Base-by-base conservation (phyloP, 139 green algal genomes). In the Deuterostichococcus epilithicus region DNA sequence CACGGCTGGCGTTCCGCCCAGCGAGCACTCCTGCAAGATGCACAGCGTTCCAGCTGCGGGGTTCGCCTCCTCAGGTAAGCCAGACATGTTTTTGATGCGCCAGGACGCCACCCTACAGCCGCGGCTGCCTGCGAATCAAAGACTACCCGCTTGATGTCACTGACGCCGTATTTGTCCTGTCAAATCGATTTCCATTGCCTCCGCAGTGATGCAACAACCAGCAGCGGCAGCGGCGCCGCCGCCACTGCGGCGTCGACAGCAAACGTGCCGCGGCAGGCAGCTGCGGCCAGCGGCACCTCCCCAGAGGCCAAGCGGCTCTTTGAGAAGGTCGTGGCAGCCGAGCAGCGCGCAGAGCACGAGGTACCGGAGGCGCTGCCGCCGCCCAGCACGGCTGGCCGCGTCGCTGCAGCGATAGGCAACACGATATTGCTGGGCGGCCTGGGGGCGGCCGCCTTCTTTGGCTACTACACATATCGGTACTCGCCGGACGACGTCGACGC, bases 401-500 rank as follows among this genome's bases (percentile, higher is more conserved):
- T 67, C 32, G 44, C 84, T 1, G 68, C 26, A 3, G 75, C 71
- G 0, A n/a, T 84, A 10, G 85, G 83, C 35, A 90, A 90, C 42
- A 37, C 75, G n/a, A 74, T 89, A 34, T 84, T 93, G 44, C 82
- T 90, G 32, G 87, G 83, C 33, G 42, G 70, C 1, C 68, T 89
- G 10, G 87, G 76, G 1, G 74, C 75, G 4, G 81, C 73, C 22
- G 78, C 83, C 18, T 87, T 87, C 72, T 85, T 91, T 68, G 87
- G 85, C 0, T 94, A 94, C 75, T 94, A 94, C 73, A 90, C 84
- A 1, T 88, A 88, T 37, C 52, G 69, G 0, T 91, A 92, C 58
- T 68, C 60, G 35, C 72, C 70, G 8, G 63, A 84, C 2, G 65
- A 89, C 66, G 52, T 92, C 23, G 68, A 86, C 28, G 36, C 73